These are phyloP conservation scores for Trichothecium roseum DNA, from an alignment of 2,329 filamentous ascomycete species.

Conservation along the genomic window DNA sequence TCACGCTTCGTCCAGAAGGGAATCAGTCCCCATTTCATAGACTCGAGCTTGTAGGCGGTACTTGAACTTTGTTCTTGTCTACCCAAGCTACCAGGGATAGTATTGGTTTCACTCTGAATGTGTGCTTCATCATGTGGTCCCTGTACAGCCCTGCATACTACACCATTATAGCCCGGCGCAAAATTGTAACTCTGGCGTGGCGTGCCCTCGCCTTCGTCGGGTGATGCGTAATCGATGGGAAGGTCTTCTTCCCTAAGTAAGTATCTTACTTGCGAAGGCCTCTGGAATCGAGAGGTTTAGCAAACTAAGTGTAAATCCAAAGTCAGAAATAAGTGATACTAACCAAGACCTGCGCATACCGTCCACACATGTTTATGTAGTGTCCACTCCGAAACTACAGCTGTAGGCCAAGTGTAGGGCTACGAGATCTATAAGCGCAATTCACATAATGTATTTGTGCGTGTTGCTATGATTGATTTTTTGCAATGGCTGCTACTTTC, in stretches of 20 bases:
- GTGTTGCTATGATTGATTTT: too few relatives aligned
- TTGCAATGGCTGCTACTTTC: too few relatives aligned
- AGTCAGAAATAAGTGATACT: slow-evolving; percentile 6
- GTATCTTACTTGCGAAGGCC: slow-evolving; percentile 64
- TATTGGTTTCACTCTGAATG: background rate
- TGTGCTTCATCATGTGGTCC: slow-evolving; percentile 27
- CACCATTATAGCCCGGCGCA: slow-evolving; percentile 73
- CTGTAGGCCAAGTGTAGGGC: too few relatives aligned
- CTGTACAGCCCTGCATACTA: slow-evolving; percentile 68
- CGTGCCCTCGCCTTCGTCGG: slow-evolving; percentile 51
- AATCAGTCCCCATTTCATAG: slow-evolving; percentile 93
- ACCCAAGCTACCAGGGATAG: too few relatives aligned
- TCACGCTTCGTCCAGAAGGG: slow-evolving; percentile 87
- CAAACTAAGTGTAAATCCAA: slow-evolving; percentile 34
- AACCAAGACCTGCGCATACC: slow-evolving; percentile 24
- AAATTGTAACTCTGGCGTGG: slow-evolving; percentile 83
- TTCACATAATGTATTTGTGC: too few relatives aligned
- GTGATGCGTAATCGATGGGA: slow-evolving; percentile 59
- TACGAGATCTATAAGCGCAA: too few relatives aligned
- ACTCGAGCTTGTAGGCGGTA: slow-evolving; percentile 69
- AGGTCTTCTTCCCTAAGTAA: slow-evolving; percentile 67
- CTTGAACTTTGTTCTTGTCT: too few relatives aligned
- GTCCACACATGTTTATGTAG: slow-evolving; percentile 27
- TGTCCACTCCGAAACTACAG: too few relatives aligned
- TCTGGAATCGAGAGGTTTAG: background rate